Conservation (phyloP, 140 eudicot species). For the Anethum foeniculum region DNA sequence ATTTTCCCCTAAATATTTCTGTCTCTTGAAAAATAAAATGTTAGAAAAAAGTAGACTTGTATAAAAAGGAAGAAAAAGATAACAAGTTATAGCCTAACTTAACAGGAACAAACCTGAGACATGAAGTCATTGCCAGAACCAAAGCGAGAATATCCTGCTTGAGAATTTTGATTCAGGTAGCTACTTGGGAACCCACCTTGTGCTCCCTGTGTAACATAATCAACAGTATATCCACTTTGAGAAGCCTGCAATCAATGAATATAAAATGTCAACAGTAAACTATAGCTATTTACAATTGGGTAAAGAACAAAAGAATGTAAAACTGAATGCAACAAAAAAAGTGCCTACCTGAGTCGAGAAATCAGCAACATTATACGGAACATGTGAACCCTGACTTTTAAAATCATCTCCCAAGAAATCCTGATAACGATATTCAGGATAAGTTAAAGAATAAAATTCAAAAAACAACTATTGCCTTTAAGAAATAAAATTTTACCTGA, state of each 20-base stretch:
- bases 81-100: background rate
- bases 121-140: slow-evolving; percentile 88
- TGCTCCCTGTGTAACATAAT: slow-evolving; percentile 67
- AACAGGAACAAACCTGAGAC: slow-evolving; percentile 69
- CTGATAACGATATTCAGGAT: slow-evolving; percentile 24
- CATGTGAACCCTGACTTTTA: slow-evolving; percentile 98
- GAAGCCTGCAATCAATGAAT: slow-evolving; percentile 53
- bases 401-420: slow-evolving; percentile 97
- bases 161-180: slow-evolving; percentile 81
- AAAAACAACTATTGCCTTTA: background rate
- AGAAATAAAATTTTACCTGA: slow-evolving; percentile 44
- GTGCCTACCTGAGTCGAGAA: slow-evolving; percentile 80
- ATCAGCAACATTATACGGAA: slow-evolving; percentile 77
- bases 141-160: slow-evolving; percentile 88
- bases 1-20: background rate
- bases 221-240: slow-evolving; percentile 91
- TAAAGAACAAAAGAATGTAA: background rate
- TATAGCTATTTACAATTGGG: background rate
- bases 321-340: too few relatives aligned
- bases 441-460: background rate
- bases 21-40: background rate
- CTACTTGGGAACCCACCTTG: slow-evolving; percentile 87
- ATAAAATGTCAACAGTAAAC: background rate
- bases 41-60: background rate
- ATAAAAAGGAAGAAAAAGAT: background rate